phyloP scores from a whole-genome alignment of 1,139 yeast genomes.

The Yamadazyma mexicana region DNA sequence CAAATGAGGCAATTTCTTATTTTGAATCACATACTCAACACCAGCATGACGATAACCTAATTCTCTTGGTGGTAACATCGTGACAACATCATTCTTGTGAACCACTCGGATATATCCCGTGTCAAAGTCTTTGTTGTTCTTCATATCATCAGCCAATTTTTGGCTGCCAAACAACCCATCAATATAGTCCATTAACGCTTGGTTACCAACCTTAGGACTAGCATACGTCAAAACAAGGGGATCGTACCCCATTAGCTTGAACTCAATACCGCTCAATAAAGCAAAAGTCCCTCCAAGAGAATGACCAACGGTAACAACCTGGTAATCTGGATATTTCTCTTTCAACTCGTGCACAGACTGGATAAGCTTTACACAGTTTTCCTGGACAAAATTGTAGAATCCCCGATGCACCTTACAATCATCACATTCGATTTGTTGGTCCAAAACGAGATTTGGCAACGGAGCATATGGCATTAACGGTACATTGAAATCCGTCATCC shows the following conservation, averaged over 20 bases:
- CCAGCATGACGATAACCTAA: constrained; percentile 47
- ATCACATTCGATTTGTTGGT: constrained; percentile 27
- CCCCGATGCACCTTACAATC: constrained; percentile 64
- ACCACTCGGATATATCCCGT: constrained; percentile 49
- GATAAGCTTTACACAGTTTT: constrained; percentile 37
- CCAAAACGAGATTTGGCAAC: constrained; percentile 19
- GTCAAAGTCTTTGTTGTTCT: constrained; percentile 17
- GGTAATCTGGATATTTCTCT: constrained; percentile 43
- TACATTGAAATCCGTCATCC: constrained; percentile 54
- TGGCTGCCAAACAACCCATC: constrained; percentile 48
- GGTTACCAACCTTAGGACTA: constrained; percentile 62
- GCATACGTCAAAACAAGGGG: constrained; percentile 61
- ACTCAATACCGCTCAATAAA: constrained; percentile 58
- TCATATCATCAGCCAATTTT: constrained; percentile 17
- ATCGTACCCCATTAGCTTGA: constrained; percentile 47
- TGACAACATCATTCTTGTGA: constrained; percentile 58
- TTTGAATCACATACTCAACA: constrained; percentile 45
- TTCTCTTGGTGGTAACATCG: constrained; percentile 54
- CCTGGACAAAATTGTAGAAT: constrained; percentile 43
- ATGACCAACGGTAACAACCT: constrained; percentile 61
- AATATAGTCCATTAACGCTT: constrained; percentile 47
- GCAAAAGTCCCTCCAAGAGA: constrained; percentile 76
- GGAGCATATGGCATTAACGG: constrained; percentile 42
- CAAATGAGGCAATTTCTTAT: constrained; percentile 46
- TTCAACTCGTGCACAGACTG: constrained; percentile 31